Base-by-base conservation (phyloP, 805 yeast genomes). In the Kazachstania africana region DNA sequence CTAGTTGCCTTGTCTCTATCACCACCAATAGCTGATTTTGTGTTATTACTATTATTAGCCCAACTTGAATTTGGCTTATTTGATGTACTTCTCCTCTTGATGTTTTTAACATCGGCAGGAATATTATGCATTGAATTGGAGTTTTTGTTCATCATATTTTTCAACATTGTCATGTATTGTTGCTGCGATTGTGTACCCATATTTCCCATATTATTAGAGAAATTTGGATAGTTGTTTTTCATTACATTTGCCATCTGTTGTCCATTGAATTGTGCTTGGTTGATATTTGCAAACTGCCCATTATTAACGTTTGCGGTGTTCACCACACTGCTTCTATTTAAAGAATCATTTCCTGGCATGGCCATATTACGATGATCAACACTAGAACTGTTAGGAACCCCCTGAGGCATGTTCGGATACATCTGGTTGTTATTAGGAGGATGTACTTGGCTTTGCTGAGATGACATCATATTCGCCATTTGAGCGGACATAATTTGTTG, bases 21-120 rank as follows among this genome's bases (percentile, higher is more conserved):
- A 31, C 10, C 35, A 40, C 16, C 35, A 45, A 12, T 37, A 43
- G 21, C 37, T 45, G 23, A 38, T 47, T 16, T 43, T 49, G 14
- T 40, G 52, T 12, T 33, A 47, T 23, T 36, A 50, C 21, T 33
- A 49, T 24, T 43, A 23, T 23, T 23, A n/a, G 22, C 22, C 22
- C 22, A 19, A 10, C 8, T 19, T 19, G 22, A 8, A 8, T 19
- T 10, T 19, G 22, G n/a, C n/a, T n/a, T n/a, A n/a, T n/a, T n/a
- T n/a, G n/a, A n/a, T n/a, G n/a, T n/a, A n/a, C n/a, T 10, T 23
- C 26, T 23, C 6, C 6, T 23, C 13, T n/a, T 8, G 26, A 12
- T 25, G 10, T 13, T 12, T 12, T 8, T 9, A 16, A 6, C 9
- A 25, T 13, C 10, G 16, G 10, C 10, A 15, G 17, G 12, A n/a